Evolutionary conservation across 176 grass and related monocot species (phyloP), one percentile per base, ranked within the genome.

Genomic region (Eleusine indica): DNA sequence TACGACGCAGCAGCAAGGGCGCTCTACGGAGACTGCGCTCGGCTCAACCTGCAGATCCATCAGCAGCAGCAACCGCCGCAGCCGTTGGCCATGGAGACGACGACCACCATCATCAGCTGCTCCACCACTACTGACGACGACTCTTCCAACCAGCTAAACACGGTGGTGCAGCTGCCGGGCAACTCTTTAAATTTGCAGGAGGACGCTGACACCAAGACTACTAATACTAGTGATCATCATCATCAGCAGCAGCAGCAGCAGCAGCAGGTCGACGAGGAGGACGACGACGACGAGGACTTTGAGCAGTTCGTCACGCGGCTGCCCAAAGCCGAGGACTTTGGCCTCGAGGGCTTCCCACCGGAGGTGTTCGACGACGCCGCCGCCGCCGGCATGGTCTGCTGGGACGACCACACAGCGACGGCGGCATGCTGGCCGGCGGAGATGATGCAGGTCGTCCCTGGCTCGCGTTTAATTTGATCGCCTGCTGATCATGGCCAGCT

Each of bases 291-390:
- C 3, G 82, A 86, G 16, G 89, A 97, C 67, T 92, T 97, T 40
- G 91, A 97, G 54, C 82, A 78, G 66, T 97, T 81, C 79, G 85
- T 94, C 3, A 91, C 84, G 42, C 88, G 88, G 13, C 77, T 97
- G 67, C 94, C 94, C 37, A 97, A 90, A 82, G 91, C 94, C 11
- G 94, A 97, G 87, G 94, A 94, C 88, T 97, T 97, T 30, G 91
- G 94, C 13, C 87, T 97, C 6, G 79, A 94, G 56, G 89, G 81
- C 7, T 94, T 97, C 81, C 94, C 91, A 66, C 89, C 89, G 5
- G 87, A 89, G 77, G 82, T 85, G n/a, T 86, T 97, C 21, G 87
- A 90, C 53, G 94, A 97, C 3, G 64, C 41, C 60, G 77, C 39
- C 60, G 77, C 39, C 22, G 82, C 17, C 68, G 76, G 69, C 57